Conservation (phyloP, 2,329 filamentous ascomycete genomes). For the Monosporascus ibericus region DNA sequence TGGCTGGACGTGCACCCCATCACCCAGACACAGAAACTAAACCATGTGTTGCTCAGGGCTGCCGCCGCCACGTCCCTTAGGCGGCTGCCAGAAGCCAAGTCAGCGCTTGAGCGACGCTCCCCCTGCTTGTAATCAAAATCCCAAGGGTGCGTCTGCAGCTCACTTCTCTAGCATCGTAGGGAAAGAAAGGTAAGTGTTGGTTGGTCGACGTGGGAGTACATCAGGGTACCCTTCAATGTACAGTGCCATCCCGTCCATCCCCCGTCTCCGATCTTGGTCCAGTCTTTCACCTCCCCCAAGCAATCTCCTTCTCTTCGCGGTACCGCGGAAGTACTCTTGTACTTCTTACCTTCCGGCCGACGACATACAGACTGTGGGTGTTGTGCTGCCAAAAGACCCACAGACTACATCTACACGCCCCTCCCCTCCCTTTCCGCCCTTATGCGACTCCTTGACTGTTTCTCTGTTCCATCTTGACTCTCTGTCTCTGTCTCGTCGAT, state of each 20-base stretch:
- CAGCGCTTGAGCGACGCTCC: slow-evolving; percentile 12
- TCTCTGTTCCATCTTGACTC: slow-evolving; percentile 27
- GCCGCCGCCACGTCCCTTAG: background rate
- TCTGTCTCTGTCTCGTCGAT: slow-evolving; percentile 27
- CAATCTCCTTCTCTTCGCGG: slow-evolving; percentile 10
- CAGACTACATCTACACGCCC: slow-evolving; percentile 22
- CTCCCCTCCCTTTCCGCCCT: slow-evolving; percentile 27
- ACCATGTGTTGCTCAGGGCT: background rate
- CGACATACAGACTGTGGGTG: slow-evolving; percentile 14
- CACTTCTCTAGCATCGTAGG: background rate
- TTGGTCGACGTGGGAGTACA: background rate
- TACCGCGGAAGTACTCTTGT: slow-evolving; percentile 23
- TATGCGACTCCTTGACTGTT: slow-evolving; percentile 24
- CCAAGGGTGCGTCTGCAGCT: background rate
- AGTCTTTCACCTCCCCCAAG: background rate
- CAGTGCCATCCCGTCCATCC: background rate
- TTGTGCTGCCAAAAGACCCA: slow-evolving; percentile 19
- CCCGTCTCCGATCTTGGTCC: background rate
- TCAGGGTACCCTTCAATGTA: background rate
- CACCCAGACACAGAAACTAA: background rate
- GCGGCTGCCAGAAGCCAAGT: slow-evolving; percentile 8
- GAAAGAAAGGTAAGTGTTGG: background rate
- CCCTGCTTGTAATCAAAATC: slow-evolving; percentile 11
- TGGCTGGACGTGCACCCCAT: too few species aligned
- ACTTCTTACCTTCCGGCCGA: slow-evolving; percentile 17